Evolutionary conservation across 768 basidiomycete species (phyloP).

Genomic region (Boletus edulis): DNA sequence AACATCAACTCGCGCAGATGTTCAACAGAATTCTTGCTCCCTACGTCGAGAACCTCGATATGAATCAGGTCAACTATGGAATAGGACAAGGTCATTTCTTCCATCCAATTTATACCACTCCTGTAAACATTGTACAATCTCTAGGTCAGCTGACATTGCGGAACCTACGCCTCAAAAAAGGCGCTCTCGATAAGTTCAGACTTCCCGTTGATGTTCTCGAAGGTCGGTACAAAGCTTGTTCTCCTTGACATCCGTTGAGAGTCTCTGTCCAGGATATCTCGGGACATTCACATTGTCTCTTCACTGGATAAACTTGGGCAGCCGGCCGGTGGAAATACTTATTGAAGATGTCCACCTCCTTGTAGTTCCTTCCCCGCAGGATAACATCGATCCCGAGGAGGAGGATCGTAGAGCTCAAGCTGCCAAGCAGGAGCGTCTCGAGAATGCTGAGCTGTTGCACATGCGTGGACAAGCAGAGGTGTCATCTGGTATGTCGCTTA

Average conservation of each 20-base stretch:
- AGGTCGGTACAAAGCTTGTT: slow-evolving; percentile 43
- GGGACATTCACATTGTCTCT: slow-evolving; percentile 84
- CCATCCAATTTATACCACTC: background rate
- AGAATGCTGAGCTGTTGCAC: slow-evolving; percentile 83
- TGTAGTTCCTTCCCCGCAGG: slow-evolving; percentile 76
- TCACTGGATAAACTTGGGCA: slow-evolving; percentile 87
- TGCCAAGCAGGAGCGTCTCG: slow-evolving; percentile 83
- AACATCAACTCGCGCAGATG: slow-evolving; percentile 39
- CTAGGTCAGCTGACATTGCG: slow-evolving; percentile 75
- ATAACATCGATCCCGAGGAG: slow-evolving; percentile 72
- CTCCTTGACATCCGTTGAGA: background rate
- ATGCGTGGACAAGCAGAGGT: slow-evolving; percentile 56
- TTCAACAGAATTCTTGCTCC: slow-evolving; percentile 92
- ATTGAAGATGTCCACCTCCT: slow-evolving; percentile 96
- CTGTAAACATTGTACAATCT: slow-evolving; percentile 5
- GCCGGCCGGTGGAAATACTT: slow-evolving; percentile 85
- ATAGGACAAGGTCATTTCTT: slow-evolving; percentile 69
- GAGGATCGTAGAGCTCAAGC: slow-evolving; percentile 81
- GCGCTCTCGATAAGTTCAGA: slow-evolving; percentile 91
- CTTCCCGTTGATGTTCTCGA: slow-evolving; percentile 94
- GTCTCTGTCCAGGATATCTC: slow-evolving; percentile 60
- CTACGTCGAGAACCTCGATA: slow-evolving; percentile 94
- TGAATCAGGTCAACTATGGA: slow-evolving; percentile 92
- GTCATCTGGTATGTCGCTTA: slow-evolving; percentile 40
- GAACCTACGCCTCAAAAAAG: slow-evolving; percentile 86